Conservation (phyloP, 2,329 filamentous ascomycete species). For the Orbilia oligospora region DNA sequence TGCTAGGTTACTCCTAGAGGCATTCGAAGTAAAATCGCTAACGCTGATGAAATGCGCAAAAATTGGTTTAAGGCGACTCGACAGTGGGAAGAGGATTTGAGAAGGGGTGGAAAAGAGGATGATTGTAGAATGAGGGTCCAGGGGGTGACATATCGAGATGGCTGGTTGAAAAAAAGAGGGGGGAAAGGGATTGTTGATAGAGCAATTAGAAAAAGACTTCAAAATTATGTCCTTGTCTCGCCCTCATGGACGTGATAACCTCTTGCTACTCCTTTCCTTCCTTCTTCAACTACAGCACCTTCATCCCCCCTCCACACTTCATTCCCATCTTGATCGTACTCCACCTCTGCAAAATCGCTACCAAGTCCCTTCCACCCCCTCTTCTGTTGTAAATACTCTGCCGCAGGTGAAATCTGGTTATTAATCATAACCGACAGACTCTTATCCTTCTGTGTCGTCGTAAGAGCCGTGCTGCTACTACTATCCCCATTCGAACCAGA, state of each 20-base stretch:
- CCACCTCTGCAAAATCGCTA: slow-evolving; percentile 79
- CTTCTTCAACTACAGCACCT: slow-evolving; percentile 83
- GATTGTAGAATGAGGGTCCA: no score
- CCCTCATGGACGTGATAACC: slow-evolving; percentile 83
- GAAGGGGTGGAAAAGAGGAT: not conserved
- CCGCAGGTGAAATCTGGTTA: slow-evolving; percentile 89
- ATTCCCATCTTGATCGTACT: slow-evolving; percentile 73
- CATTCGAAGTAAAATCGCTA: slow-evolving; percentile 5
- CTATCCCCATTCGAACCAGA: slow-evolving; percentile 64
- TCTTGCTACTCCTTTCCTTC: slow-evolving; percentile 86
- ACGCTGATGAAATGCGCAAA: not conserved
- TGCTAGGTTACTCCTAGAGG: no score
- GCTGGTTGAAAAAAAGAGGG: no score
- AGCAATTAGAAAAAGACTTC: no score
- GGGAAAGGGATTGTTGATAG: no score
- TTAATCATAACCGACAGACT: slow-evolving; percentile 85
- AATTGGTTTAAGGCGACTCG: slow-evolving; percentile 17
- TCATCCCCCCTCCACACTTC: slow-evolving; percentile 68
- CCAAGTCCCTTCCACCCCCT: slow-evolving; percentile 93
- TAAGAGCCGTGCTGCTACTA: slow-evolving; percentile 71
- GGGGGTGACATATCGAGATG: no score
- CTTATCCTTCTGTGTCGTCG: slow-evolving; percentile 72
- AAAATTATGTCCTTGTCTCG: slow-evolving; percentile 66
- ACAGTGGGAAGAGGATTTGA: slow-evolving; percentile 5
- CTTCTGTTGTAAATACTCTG: slow-evolving; percentile 85